Conservation (phyloP, 2,329 filamentous ascomycete genomes). For the Endothia cerciana region DNA sequence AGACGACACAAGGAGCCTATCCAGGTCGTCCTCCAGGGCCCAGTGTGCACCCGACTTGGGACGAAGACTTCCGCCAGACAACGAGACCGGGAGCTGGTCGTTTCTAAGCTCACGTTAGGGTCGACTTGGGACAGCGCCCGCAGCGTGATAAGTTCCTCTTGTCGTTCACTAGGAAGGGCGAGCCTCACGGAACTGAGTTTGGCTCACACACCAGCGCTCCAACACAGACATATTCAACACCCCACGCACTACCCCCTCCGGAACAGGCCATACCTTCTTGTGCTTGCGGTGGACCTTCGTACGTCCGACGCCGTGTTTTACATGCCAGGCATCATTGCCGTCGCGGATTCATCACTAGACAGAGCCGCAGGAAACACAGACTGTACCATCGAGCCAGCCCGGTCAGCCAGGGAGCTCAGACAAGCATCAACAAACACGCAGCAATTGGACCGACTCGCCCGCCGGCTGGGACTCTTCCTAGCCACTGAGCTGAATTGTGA, state of each 20-base stretch:
- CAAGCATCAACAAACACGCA: slow-evolving; percentile 20
- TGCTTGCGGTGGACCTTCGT: slow-evolving; percentile 17
- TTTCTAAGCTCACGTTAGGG: slow-evolving; percentile 3
- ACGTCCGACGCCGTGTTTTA: slow-evolving; percentile 25
- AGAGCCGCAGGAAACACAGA: slow-evolving; percentile 27
- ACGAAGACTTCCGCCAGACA: slow-evolving; percentile 3
- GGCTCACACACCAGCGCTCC: slow-evolving; percentile 12
- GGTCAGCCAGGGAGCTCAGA: slow-evolving; percentile 23
- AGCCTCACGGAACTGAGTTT: slow-evolving; percentile 8
- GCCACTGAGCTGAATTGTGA: slow-evolving; percentile 13
- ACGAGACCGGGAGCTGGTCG: slow-evolving; percentile 16
- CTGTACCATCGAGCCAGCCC: slow-evolving; percentile 25
- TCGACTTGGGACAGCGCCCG: slow-evolving; percentile 13
- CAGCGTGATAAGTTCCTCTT: slow-evolving; percentile 10
- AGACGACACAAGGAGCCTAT: slow-evolving; percentile 27
- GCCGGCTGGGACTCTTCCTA: slow-evolving; percentile 13
- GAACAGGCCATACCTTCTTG: not conserved
- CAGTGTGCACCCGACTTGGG: slow-evolving; percentile 5
- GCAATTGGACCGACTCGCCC: slow-evolving; percentile 17
- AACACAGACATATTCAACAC: not conserved
- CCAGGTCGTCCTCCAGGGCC: slow-evolving; percentile 15
- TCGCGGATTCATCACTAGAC: slow-evolving; percentile 17
- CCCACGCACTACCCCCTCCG: not conserved
- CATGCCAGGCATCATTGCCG: slow-evolving; percentile 15
- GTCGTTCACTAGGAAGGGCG: slow-evolving; percentile 2